A percentile compares a stretch with the other conserved stretches of the same genome.
These are phyloP conservation scores for Urtica urens DNA, from an alignment of 306 rosid species.

Conservation along the genomic window DNA sequence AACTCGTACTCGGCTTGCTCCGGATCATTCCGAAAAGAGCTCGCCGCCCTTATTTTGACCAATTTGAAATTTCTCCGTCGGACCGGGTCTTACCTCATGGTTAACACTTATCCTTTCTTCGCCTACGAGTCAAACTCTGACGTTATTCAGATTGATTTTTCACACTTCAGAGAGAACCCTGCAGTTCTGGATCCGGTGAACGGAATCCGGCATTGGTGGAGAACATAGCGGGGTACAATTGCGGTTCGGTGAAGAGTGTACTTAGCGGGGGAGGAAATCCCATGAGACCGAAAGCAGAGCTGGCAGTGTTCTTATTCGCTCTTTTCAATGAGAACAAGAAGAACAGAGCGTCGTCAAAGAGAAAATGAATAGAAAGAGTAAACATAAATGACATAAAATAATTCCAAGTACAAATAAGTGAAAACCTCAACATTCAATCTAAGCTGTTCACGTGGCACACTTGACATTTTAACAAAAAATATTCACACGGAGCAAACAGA, in stretches of 20 bases:
- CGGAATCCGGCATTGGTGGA: slow-evolving; percentile 56
- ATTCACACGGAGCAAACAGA: no score
- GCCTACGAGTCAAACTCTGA: slow-evolving; percentile 87
- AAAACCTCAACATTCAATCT: no score
- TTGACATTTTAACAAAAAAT: no score
- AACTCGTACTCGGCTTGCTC: slow-evolving; percentile 81
- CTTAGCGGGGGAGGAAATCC: slow-evolving; percentile 71
- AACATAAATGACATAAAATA: no score
- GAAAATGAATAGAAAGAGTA: no score
- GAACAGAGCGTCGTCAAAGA: slow-evolving; percentile 67
- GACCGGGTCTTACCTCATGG: slow-evolving; percentile 84
- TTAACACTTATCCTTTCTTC: slow-evolving; percentile 84
- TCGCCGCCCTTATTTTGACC: slow-evolving; percentile 59
- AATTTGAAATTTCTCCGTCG: slow-evolving; percentile 57
- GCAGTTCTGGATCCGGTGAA: slow-evolving; percentile 76
- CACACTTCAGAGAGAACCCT: slow-evolving; percentile 62
- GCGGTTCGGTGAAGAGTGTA: slow-evolving; percentile 70
- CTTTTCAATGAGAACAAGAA: slow-evolving; percentile 81
- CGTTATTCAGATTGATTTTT: slow-evolving; percentile 72
- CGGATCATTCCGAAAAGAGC: slow-evolving; percentile 79
- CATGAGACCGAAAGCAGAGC: slow-evolving; percentile 57
- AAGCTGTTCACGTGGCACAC: no score
- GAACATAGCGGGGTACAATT: slow-evolving; percentile 86
- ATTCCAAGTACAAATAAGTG: no score
- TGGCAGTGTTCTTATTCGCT: slow-evolving; percentile 78